Evolutionary conservation across 2,329 filamentous ascomycete species (phyloP).

Genomic region (Albophoma yamanashiensis): DNA sequence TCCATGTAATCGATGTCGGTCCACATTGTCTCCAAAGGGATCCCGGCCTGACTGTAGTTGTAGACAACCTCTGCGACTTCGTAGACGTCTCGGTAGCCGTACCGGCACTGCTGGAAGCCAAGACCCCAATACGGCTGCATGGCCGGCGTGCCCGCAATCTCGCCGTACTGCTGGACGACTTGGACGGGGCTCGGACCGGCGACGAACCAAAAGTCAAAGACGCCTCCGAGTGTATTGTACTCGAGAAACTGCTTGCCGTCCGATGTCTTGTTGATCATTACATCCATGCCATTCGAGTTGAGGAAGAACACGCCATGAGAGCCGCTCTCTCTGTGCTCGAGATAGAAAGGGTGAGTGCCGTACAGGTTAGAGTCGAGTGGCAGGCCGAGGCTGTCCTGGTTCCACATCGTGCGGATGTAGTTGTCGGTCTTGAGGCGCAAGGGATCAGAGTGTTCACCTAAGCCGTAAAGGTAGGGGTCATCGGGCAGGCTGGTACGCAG

Average conservation of each 20-base stretch:
- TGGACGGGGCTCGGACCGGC: conserved; percentile 58
- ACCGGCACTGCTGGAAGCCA: conserved; percentile 66
- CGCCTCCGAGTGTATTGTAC: conserved; percentile 71
- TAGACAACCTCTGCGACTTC: conserved; percentile 55
- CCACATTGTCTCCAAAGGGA: conserved; percentile 68
- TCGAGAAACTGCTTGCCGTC: conserved; percentile 59
- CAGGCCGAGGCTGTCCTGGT: conserved; percentile 53
- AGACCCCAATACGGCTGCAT: conserved; percentile 78
- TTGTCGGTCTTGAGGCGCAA: conserved; percentile 58
- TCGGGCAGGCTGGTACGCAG: conserved; percentile 60
- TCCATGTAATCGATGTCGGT: conserved; percentile 66
- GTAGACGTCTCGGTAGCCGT: conserved; percentile 70
- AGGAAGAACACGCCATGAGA: conserved; percentile 67
- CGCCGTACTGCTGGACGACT: conserved; percentile 61
- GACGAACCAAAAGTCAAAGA: conserved; percentile 71
- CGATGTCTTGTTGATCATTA: conserved; percentile 53
- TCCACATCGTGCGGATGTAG: conserved; percentile 55
- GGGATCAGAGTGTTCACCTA: conserved; percentile 67
- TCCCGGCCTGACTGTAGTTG: conserved; percentile 51
- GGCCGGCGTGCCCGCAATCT: conserved; percentile 56
- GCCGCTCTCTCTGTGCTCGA: conserved; percentile 40
- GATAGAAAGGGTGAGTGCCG: conserved; percentile 66
- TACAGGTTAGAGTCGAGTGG: conserved; percentile 60
- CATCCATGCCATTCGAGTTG: conserved; percentile 67
- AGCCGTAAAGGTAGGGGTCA: conserved; percentile 62